These are phyloP conservation scores for Barbarea vulgaris DNA, from an alignment of 345 rosid genomes.

Conservation along the genomic window DNA sequence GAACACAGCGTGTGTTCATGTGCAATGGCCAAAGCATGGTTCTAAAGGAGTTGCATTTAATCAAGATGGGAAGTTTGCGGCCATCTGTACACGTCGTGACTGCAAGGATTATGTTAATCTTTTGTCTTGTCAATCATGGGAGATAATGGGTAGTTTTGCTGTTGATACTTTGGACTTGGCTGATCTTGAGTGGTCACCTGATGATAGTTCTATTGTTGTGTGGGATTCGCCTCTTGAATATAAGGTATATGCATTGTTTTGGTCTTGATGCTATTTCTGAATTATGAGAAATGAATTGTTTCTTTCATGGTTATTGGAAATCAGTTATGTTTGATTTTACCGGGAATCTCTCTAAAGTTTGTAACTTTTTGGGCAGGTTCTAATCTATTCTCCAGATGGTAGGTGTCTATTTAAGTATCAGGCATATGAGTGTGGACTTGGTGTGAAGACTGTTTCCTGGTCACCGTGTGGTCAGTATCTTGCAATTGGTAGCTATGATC, in stretches of 20 bases:
- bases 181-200: conserved; percentile 95
- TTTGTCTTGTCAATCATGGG: conserved; percentile 87
- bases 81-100: conserved; percentile 87
- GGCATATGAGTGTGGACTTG: conserved; percentile 96
- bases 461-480: conserved; percentile 97
- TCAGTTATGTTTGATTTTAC: conserved; percentile 7
- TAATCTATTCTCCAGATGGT: conserved; percentile 94
- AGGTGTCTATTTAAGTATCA: conserved; percentile 91
- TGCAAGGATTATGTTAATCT: conserved; percentile 92
- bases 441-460: conserved; percentile 92
- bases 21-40: conserved; percentile 94
- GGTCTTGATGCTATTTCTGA: not conserved
- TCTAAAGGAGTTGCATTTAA: conserved; percentile 85
- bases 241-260: conserved; percentile 52
- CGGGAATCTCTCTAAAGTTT: conserved; percentile 11
- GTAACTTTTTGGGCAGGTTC: conserved; percentile 60
- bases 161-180: conserved; percentile 90
- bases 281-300: not conserved
- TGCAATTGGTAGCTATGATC: conserved; percentile 96
- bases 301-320: not conserved
- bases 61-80: conserved; percentile 87
- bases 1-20: conserved; percentile 96
- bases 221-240: conserved; percentile 96
- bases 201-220: conserved; percentile 79
- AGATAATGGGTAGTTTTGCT: conserved; percentile 90